phyloP scores from a whole-genome alignment of 805 yeast species.

The Ogataea pignaliae region DNA sequence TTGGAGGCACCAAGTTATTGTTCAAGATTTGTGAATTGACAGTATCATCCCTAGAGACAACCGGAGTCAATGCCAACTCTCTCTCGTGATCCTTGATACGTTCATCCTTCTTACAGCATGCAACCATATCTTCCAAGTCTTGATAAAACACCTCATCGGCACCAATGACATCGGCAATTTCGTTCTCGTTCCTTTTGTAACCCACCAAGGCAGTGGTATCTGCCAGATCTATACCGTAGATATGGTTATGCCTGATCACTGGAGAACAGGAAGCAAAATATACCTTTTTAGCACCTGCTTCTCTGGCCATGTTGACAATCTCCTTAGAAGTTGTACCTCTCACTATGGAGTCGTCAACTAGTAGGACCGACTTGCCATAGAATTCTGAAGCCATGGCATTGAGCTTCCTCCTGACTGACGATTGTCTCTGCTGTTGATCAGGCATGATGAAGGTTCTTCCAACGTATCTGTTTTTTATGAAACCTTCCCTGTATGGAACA shows the following conservation, averaged over 20 bases:
- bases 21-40: slow-evolving; percentile 22
- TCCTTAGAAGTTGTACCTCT: slow-evolving; percentile 97
- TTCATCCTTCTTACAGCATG: slow-evolving; percentile 55
- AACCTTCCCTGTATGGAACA: slow-evolving; percentile 92
- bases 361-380: slow-evolving; percentile 72
- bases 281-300: slow-evolving; percentile 95
- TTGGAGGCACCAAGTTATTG: slow-evolving; percentile 23
- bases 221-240: slow-evolving; percentile 96
- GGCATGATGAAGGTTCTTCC: slow-evolving; percentile 99
- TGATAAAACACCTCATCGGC: slow-evolving; percentile 93
- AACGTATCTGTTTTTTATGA: slow-evolving; percentile 92
- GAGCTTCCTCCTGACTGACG: slow-evolving; percentile 88
- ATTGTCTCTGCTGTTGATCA: slow-evolving; percentile 88
- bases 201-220: slow-evolving; percentile 94
- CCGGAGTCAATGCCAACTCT: slow-evolving; percentile 32
- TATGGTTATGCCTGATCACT: slow-evolving; percentile 93
- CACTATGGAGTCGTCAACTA: slow-evolving; percentile 96
- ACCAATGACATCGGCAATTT: slow-evolving; percentile 73
- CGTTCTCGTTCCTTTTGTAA: slow-evolving; percentile 66
- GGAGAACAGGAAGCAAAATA: slow-evolving; percentile 97
- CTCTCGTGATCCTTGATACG: slow-evolving; percentile 27
- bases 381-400: slow-evolving; percentile 97
- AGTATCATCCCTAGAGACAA: slow-evolving; percentile 29
- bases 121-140: slow-evolving; percentile 73
- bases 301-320: slow-evolving; percentile 96